Base-by-base conservation (phyloP, 2,329 filamentous ascomycete genomes). In the Rhytidhysteron rufulum region DNA sequence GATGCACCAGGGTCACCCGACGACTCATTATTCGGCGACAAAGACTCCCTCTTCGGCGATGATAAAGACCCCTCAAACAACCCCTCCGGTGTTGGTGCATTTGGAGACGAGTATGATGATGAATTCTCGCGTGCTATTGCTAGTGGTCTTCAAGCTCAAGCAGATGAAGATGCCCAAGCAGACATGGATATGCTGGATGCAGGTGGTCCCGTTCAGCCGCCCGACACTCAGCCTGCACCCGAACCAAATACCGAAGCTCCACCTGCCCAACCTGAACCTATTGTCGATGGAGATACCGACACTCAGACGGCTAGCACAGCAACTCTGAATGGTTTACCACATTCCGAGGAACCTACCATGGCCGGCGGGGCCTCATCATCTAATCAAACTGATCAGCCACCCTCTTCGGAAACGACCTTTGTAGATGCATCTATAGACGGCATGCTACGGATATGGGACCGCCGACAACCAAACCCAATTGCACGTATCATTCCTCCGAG, bases 391-490 rank as follows among this genome's bases (percentile, higher is more conserved):
- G 66, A 60, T 49, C 69, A 58, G 34, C 66, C 62, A 40, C 68
- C 56, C 51, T 79, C 78, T 19, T 88, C 80, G 0, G 81, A 89
- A 47, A 85, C 80, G 4, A 90, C 85, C 0, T 98, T 98, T 62
- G 75, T 98, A 37, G 87, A 90, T 19, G 86, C 93, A 2, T 86
- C 88, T 3, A 88, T 91, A 7, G 86, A 97, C 67, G 90, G 91
- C 39, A 83, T 83, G 1, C 74, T 98, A 32, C 84, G 89, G n/a
- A 82, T 98, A 50, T 98, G 93, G 91, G 95, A 98, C 57, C 75
- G 84, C 3, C 82, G 93, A 16, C 79, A 86, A 47, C 78, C 79
- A 1, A 78, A 84, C 25, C 85, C 91, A 0, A 75, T 95, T 2
- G 89, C 93, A 3, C 81, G 83, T 20, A 91, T 97, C 41, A 74